Base-by-base conservation (phyloP, 75 land plant species). In the Chamaecyparis obtusa region DNA sequence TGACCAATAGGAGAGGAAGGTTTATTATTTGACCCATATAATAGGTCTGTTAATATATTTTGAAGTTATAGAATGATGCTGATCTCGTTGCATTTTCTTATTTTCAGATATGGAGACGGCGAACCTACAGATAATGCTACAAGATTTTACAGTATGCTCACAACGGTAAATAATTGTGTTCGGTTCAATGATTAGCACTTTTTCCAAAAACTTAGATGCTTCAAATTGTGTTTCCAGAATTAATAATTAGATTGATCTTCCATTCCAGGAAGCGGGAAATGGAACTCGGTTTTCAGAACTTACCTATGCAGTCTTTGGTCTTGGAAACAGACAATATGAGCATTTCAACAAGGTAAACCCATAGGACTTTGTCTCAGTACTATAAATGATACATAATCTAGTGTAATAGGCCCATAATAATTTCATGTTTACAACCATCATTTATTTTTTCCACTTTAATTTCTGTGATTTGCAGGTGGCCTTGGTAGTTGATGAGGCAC, bases 251-350 rank as follows among this genome's bases (percentile, higher is more conserved):
- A 74, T 2, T 33, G 36, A 74, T 74, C 15, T 74, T 74, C n/a
- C 36, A 54, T 36, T 15, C 56, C 83, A 86, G 88, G 36, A 86
- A 84, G 64, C 86, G 88, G 32, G 92, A 93, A 71, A 92, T 89
- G 84, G 95, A 87, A 8, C 67, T 84, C 1, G 92, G 95, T 92
- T 92, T 96, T 55, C 49, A 86, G 75, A 89, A 88, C 87, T 95
- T 37, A 72, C 87, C 3, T 97, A 88, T 89, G 95, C 88, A 64
- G 93, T 97, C 14, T 97, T 97, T 93, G 99, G 97, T 64, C 95
- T 97, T 55, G 97, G 99, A 36, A 97, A 95, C 91, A 87, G 94
- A 83, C 97, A 97, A 72, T 97, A 95, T 87, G 97, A 96, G 84
- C 95, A 97, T 91, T 97, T 97, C 89, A 97, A 97, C 86, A 94